Conservation (phyloP, 495 filamentous ascomycete species). For the Pseudomonodictys pantanalensis region DNA sequence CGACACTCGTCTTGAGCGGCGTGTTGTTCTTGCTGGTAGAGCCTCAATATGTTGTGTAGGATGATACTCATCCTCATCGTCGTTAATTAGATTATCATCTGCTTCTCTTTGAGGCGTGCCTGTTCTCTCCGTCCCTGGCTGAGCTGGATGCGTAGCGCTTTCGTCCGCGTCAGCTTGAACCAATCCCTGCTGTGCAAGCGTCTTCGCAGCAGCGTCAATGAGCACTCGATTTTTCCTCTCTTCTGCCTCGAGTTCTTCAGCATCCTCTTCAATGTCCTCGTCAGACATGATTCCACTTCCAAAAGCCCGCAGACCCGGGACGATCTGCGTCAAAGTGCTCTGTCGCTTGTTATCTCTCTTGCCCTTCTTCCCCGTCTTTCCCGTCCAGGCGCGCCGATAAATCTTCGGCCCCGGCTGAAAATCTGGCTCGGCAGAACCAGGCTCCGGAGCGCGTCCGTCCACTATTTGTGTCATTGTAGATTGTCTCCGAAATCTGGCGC, state of each 20-base stretch:
- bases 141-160: no score
- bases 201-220: background rate
- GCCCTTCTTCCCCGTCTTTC: background rate
- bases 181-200: background rate
- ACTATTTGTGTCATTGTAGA: slow-evolving; percentile 31
- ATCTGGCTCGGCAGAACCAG: slow-evolving; percentile 18
- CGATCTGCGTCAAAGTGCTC: slow-evolving; percentile 31
- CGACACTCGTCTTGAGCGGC: background rate
- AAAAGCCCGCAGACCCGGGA: slow-evolving; percentile 9
- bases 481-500: no score
- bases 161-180: background rate
- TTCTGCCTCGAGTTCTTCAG: background rate
- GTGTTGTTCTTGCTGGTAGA: background rate
- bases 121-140: background rate
- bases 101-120: background rate
- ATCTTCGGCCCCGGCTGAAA: slow-evolving; percentile 21
- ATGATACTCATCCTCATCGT: slow-evolving; percentile 10
- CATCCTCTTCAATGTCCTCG: slow-evolving; percentile 14
- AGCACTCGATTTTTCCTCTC: background rate
- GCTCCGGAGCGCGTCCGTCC: slow-evolving; percentile 2
- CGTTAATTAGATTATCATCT: background rate
- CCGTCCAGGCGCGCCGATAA: slow-evolving; percentile 15
- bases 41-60: slow-evolving; percentile 10
- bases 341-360: slow-evolving; percentile 11
- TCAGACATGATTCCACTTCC: slow-evolving; percentile 7